Percentiles rank a stretch among this genome's conserved stretches.
Conservation (phyloP, 1,139 yeast species). For the Torulaspora pretoriensis region DNA sequence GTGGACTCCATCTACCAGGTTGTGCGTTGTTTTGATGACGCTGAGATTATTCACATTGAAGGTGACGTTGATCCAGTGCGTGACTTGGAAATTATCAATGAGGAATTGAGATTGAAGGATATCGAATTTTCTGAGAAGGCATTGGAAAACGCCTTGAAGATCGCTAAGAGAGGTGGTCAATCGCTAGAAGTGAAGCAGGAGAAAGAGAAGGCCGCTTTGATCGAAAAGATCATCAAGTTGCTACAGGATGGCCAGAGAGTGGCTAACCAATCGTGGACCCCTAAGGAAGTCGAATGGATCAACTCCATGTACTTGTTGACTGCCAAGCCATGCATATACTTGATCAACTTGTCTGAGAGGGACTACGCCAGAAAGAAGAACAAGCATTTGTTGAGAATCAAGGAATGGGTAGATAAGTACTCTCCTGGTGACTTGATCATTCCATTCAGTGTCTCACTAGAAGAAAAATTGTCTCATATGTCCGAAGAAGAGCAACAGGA, state of each 20-base stretch:
- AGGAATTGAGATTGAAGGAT: slow-evolving; percentile 93
- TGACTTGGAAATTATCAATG: slow-evolving; percentile 87
- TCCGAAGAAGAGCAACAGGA: slow-evolving; percentile 88
- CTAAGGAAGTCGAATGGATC: slow-evolving; percentile 85
- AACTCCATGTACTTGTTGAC: slow-evolving; percentile 85
- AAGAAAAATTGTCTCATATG: slow-evolving; percentile 88
- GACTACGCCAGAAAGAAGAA: slow-evolving; percentile 97
- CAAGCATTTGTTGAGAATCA: slow-evolving; percentile 83
- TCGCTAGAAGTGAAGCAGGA: slow-evolving; percentile 90
- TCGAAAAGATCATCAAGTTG: slow-evolving; percentile 66
- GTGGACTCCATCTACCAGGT: slow-evolving; percentile 98
- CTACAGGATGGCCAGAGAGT: slow-evolving; percentile 85
- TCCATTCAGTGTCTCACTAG: slow-evolving; percentile 89
- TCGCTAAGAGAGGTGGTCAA: slow-evolving; percentile 92
- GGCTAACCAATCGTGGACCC: slow-evolving; percentile 85
- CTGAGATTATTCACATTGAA: slow-evolving; percentile 95
- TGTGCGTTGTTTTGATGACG: slow-evolving; percentile 96
- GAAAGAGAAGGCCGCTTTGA: slow-evolving; percentile 86
- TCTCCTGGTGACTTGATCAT: slow-evolving; percentile 94
- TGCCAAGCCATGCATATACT: slow-evolving; percentile 93
- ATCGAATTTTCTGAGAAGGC: slow-evolving; percentile 92
- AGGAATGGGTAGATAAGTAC: slow-evolving; percentile 93
- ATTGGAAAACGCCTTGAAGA: slow-evolving; percentile 79
- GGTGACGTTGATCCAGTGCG: slow-evolving; percentile 96
- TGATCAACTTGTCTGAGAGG: slow-evolving; percentile 88